A percentile compares a stretch with the other conserved stretches of the same genome.
Evolutionary conservation across 2,329 filamentous ascomycete genomes (phyloP).

Genomic region (Leptosphaerulina australis): DNA sequence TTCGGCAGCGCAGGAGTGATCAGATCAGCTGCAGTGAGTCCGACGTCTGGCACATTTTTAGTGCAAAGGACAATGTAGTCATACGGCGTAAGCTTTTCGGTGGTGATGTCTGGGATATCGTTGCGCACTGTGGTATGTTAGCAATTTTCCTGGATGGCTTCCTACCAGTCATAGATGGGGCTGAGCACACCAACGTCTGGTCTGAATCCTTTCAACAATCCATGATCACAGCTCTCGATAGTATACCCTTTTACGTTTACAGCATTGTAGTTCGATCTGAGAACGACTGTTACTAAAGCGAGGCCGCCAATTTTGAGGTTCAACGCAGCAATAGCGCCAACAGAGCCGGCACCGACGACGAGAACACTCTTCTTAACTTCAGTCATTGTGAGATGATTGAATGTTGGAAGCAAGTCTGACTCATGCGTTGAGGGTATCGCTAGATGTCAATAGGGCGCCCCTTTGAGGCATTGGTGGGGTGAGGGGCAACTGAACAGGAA

Average conservation of each 20-base stretch:
- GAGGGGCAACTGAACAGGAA: conserved; percentile 29
- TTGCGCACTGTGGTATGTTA: conserved; percentile 51
- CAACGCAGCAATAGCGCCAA: conserved; percentile 63
- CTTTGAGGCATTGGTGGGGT: conserved; percentile 29
- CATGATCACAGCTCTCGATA: conserved; percentile 64
- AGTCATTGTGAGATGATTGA: conserved; percentile 28
- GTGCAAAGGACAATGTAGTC: conserved; percentile 64
- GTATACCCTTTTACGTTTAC: conserved; percentile 58
- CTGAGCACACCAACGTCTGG: conserved; percentile 52
- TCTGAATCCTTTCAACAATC: conserved; percentile 56
- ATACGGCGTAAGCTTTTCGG: conserved; percentile 49
- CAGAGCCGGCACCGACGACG: conserved; percentile 61
- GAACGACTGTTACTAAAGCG: conserved; percentile 60
- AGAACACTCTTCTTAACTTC: conserved; percentile 51
- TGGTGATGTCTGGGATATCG: conserved; percentile 54
- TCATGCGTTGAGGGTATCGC: conserved; percentile 8
- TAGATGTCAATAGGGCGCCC: conserved; percentile 11
- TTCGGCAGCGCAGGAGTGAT: conserved; percentile 60
- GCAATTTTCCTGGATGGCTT: neutral
- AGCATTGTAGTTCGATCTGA: conserved; percentile 62
- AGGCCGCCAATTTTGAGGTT: conserved; percentile 59
- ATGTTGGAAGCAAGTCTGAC: neutral
- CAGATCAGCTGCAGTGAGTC: conserved; percentile 56
- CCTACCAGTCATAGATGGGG: neutral
- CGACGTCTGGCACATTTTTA: conserved; percentile 64